phyloP scores from a whole-genome alignment of 768 basidiomycete genomes.

The Sarcodon sp. region DNA sequence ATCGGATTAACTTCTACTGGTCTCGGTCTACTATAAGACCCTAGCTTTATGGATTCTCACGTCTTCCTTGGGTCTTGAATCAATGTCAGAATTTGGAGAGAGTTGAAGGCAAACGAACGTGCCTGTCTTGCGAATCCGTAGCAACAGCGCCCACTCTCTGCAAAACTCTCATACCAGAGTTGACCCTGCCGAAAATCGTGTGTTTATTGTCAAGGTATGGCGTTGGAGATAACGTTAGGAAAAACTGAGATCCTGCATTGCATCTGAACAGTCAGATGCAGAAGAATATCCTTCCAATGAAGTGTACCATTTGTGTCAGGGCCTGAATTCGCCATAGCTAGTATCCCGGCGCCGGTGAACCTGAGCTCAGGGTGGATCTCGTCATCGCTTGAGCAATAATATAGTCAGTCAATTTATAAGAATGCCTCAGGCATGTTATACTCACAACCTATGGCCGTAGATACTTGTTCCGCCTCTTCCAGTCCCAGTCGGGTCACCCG shows the following conservation, averaged over 20 bases:
- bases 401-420: neutral
- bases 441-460: slow-evolving; percentile 80
- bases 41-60: slow-evolving; percentile 82
- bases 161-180: slow-evolving; percentile 83
- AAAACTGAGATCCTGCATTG: slow-evolving; percentile 81
- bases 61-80: slow-evolving; percentile 49
- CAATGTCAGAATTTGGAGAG: slow-evolving; percentile 1
- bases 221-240: slow-evolving; percentile 75
- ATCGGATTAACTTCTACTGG: no score
- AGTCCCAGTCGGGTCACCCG: slow-evolving; percentile 92
- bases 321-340: slow-evolving; percentile 96
- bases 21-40: slow-evolving; percentile 11
- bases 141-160: slow-evolving; percentile 86
- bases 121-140: slow-evolving; percentile 83
- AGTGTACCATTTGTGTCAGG: slow-evolving; percentile 77
- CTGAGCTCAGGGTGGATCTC: slow-evolving; percentile 84
- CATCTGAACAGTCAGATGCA: slow-evolving; percentile 7
- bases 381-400: slow-evolving; percentile 51
- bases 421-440: slow-evolving; percentile 4
- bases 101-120: slow-evolving; percentile 14
- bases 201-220: slow-evolving; percentile 79
- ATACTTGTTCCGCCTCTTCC: slow-evolving; percentile 87
- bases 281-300: neutral
- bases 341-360: slow-evolving; percentile 92
- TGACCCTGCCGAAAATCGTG: slow-evolving; percentile 86